A percentile compares a stretch with the other conserved stretches of the same genome.
These are phyloP conservation scores for Kwoniella newhampshirensis DNA, from an alignment of 768 basidiomycete species.

Conservation along the genomic window DNA sequence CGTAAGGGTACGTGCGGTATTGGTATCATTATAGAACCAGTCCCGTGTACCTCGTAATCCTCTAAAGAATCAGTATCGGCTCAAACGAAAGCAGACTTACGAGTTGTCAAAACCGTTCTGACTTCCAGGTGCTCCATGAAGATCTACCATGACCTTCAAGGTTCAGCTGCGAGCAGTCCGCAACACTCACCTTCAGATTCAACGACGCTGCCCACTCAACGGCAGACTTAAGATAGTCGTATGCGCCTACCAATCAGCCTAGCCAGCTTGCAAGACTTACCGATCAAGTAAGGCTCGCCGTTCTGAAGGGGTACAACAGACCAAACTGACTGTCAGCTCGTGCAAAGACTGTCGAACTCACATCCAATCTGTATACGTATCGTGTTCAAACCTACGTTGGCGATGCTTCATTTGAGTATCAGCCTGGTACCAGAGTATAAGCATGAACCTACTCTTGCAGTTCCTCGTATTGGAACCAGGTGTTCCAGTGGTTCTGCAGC, in stretches of 20 bases:
- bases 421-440: background rate
- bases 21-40: slow-evolving; percentile 47
- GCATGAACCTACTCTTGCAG: slow-evolving; percentile 31
- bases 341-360: slow-evolving; percentile 18
- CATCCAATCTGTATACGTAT: slow-evolving; percentile 51
- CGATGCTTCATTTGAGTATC: slow-evolving; percentile 16
- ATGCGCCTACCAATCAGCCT: slow-evolving; percentile 31
- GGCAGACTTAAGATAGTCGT: slow-evolving; percentile 44
- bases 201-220: slow-evolving; percentile 45
- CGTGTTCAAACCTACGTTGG: slow-evolving; percentile 44
- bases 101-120: slow-evolving; percentile 53
- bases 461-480: slow-evolving; percentile 43
- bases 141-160: slow-evolving; percentile 40
- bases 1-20: slow-evolving; percentile 38
- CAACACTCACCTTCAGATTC: slow-evolving; percentile 31
- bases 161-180: background rate
- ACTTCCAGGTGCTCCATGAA: slow-evolving; percentile 48
- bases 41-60: slow-evolving; percentile 36
- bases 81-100: slow-evolving; percentile 11
- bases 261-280: slow-evolving; percentile 6
- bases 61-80: no score
- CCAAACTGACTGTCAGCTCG: slow-evolving; percentile 37
- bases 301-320: slow-evolving; percentile 44
- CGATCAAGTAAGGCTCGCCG: slow-evolving; percentile 43
- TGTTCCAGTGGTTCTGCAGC: slow-evolving; percentile 38